Percentiles rank a stretch among this genome's conserved stretches.
These are phyloP conservation scores for Psophocarpus tetragonolobus DNA, from an alignment of 306 rosid genomes.

Conservation along the genomic window DNA sequence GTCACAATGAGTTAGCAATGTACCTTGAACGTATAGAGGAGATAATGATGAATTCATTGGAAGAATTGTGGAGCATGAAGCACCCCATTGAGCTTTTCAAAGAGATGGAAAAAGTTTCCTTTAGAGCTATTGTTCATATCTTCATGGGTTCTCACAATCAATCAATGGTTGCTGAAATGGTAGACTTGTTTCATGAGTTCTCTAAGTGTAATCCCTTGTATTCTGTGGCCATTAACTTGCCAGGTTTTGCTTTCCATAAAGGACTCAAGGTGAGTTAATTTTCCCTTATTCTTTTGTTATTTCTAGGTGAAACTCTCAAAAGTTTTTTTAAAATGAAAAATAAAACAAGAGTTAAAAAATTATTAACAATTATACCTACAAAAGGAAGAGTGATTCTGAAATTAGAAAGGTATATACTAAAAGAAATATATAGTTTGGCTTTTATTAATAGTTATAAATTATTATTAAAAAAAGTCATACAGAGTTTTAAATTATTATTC, in stretches of 20 bases:
- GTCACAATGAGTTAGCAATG: neutral
- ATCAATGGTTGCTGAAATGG: neutral
- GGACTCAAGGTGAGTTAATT: constrained; percentile 37
- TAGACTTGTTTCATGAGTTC: neutral
- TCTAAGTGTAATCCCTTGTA: neutral
- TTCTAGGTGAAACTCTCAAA: too few relatives aligned
- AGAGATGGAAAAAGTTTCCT: constrained; percentile 26
- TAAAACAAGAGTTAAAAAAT: too few relatives aligned
- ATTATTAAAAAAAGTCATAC: too few relatives aligned
- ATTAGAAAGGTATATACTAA: too few relatives aligned
- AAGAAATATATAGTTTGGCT: too few relatives aligned
- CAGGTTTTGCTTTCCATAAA: constrained; percentile 29
- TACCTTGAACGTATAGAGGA: neutral
- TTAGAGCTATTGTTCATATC: constrained; percentile 29
- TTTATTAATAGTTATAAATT: too few relatives aligned
- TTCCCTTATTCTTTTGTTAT: neutral
- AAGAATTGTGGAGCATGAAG: constrained; percentile 26
- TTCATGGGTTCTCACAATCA: constrained; percentile 30
- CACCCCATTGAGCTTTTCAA: constrained; percentile 15
- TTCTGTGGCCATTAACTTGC: neutral
- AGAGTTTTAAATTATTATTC: too few relatives aligned
- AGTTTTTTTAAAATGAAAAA: too few relatives aligned
- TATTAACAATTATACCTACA: too few relatives aligned
- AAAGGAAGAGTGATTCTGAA: too few relatives aligned
- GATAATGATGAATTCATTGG: neutral